Base-by-base conservation (phyloP, 108 stramenopile species). In the Cyclotella kingstonii region DNA sequence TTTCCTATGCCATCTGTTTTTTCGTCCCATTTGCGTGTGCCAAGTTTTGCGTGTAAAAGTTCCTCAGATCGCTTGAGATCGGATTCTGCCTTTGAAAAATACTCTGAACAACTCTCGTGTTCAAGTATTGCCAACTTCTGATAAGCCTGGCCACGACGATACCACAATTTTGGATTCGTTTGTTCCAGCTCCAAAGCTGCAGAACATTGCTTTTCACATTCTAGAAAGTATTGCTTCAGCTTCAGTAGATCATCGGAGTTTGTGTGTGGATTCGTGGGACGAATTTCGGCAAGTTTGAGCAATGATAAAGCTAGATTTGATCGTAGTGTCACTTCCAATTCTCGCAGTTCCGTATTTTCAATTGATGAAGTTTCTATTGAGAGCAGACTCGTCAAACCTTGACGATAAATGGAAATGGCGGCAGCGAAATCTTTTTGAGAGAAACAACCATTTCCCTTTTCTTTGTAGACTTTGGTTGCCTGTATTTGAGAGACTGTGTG, bases 231-330 rank as follows among this genome's bases (percentile, higher is more conserved):
- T 12, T 54, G 17, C 18, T 18, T 15, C 18, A 39, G 4, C 28
- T 25, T 9, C 34, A 3, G 2, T 5, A 14, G 18, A 34, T 44
- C 39, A 29, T 1, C 12, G 25, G 22, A 15, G 19, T 57, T 31
- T 12, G 3, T 9, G 18, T 60, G 45, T 56, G 14, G 7, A 28
- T 60, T 45, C 34, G 31, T 9, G 5, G 46, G 50, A 22, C 15
- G 19, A 0, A n/a, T 17, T 7, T 62, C 38, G 17, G 61, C 54
- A 8, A 64, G 18, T 41, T 54, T 53, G 18, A 63, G 34, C 5
- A 64, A 17, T 18, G 40, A 49, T 21, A 70, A 44, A 17, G 69
- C 45, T 30, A 70, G 18, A 36, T 70, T 70, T 5, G 69, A 70
- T 38, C 69, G 62, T n/a, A 70, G 69, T 1, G 49, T 31, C 2